phyloP scores from a whole-genome alignment of 225 moss, liverwort and hornwort genomes.

The Bryum argenteum region DNA sequence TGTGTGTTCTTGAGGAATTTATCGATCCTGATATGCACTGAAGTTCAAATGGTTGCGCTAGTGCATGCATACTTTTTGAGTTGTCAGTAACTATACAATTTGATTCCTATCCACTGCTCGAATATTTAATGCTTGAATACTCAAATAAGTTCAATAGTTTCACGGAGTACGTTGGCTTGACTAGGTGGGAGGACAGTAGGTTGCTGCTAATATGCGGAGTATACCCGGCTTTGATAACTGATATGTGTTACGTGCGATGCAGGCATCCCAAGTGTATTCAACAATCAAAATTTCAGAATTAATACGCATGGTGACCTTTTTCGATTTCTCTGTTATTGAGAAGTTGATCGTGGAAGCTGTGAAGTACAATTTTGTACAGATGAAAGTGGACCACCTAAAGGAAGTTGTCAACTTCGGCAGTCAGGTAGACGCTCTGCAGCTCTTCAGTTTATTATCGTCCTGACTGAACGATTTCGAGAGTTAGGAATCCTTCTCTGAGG shows the following conservation, averaged over 20 bases:
- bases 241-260: not conserved
- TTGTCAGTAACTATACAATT: too few species aligned
- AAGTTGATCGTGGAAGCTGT: conserved; percentile 96
- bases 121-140: too few species aligned
- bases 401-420: conserved; percentile 76
- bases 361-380: conserved; percentile 85
- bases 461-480: not conserved
- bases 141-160: not conserved
- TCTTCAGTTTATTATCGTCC: not conserved
- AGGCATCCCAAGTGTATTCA: conserved; percentile 94
- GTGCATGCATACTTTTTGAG: too few species aligned
- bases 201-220: not conserved
- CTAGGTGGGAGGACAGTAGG: too few species aligned
- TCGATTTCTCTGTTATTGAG: conserved; percentile 83
- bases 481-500: not conserved
- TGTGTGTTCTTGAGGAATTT: too few species aligned
- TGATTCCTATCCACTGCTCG: too few species aligned
- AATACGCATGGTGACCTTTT: conserved; percentile 85
- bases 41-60: too few species aligned
- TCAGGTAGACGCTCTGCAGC: conserved; percentile 47
- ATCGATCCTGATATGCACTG: too few species aligned
- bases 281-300: conserved; percentile 82
- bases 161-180: not conserved
- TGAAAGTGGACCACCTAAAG: conserved; percentile 82
- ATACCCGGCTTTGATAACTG: not conserved